Evolutionary conservation across 1,284 basidiomycete species (phyloP).

Genomic region (Fomitopsis schrenkii): DNA sequence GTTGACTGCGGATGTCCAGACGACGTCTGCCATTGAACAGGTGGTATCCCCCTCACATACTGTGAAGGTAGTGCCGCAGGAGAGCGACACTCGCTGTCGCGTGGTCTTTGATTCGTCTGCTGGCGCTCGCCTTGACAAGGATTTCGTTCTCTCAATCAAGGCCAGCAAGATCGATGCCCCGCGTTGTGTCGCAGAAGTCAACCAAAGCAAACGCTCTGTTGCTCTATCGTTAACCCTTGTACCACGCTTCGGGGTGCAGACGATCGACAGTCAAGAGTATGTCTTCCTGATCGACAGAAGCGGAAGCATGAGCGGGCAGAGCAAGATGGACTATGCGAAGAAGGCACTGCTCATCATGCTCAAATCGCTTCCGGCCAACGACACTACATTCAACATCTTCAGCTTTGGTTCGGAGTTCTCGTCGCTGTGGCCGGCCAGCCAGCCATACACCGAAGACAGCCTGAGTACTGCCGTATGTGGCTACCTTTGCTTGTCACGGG

Average conservation of each 20-base stretch:
- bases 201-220: slow-evolving; percentile 37
- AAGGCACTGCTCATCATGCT: slow-evolving; percentile 35
- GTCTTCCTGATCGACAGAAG: slow-evolving; percentile 45
- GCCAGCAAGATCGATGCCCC: slow-evolving; percentile 44
- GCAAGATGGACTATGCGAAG: slow-evolving; percentile 37
- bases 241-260: slow-evolving; percentile 41
- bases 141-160: slow-evolving; percentile 44
- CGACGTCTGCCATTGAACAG: slow-evolving; percentile 34
- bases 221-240: slow-evolving; percentile 37
- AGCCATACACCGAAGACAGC: slow-evolving; percentile 27
- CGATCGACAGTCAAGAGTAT: slow-evolving; percentile 38
- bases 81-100: slow-evolving; percentile 30
- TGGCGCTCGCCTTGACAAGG: slow-evolving; percentile 38
- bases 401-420: slow-evolving; percentile 38
- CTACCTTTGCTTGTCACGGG: neutral
- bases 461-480: neutral
- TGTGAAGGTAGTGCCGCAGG: slow-evolving; percentile 29
- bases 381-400: slow-evolving; percentile 45
- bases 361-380: slow-evolving; percentile 34
- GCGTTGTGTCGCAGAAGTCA: slow-evolving; percentile 50
- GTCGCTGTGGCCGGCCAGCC: slow-evolving; percentile 34
- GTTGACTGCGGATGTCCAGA: slow-evolving; percentile 43
- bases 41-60: slow-evolving; percentile 40
- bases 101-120: slow-evolving; percentile 33
- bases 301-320: slow-evolving; percentile 39